Evolutionary conservation across 768 basidiomycete genomes (phyloP).

Genomic region (Imleria badia): DNA sequence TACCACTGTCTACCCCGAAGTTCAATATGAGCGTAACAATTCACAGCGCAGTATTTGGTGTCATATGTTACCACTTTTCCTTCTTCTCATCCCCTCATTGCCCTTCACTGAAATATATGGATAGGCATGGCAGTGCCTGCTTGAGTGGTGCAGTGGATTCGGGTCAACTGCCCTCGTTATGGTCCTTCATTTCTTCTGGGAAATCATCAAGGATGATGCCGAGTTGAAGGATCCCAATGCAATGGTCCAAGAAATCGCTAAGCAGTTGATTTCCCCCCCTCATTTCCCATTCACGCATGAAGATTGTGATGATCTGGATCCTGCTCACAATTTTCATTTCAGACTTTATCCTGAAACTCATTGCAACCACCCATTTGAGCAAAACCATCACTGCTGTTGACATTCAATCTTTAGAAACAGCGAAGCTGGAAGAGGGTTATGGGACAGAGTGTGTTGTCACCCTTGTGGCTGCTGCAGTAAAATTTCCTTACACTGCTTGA

Average conservation of each 20-base stretch:
- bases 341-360: not conserved
- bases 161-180: not conserved
- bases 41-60: not conserved
- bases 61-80: not conserved
- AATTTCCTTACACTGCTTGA: not conserved
- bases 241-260: not conserved
- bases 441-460: not conserved
- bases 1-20: not conserved
- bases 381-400: not conserved
- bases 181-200: slow-evolving; percentile 1
- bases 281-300: not conserved
- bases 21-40: not conserved
- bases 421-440: not conserved
- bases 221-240: not conserved
- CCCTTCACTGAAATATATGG: not conserved
- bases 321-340: not conserved
- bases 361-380: not conserved
- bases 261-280: not conserved
- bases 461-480: not conserved
- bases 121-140: slow-evolving; percentile 4
- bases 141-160: slow-evolving; percentile 4
- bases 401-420: not conserved
- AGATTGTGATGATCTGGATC: not conserved
- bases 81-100: not conserved
- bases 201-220: not conserved